These are phyloP conservation scores for Eutrema heterophyllum DNA, from an alignment of 345 rosid species.

Conservation along the genomic window DNA sequence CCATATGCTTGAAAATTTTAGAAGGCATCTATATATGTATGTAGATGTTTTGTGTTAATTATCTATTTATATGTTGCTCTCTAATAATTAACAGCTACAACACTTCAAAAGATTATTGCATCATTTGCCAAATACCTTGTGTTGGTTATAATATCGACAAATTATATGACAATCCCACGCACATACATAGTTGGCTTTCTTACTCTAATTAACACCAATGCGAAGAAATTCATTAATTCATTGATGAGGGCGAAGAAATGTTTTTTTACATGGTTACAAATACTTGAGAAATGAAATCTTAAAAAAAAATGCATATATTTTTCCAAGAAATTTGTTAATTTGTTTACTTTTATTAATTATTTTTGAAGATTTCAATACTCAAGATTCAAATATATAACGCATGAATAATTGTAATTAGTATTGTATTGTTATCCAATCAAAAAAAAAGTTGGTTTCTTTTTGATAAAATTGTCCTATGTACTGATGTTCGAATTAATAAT, in stretches of 20 bases:
- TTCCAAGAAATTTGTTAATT: background rate
- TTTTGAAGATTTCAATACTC: too few species aligned
- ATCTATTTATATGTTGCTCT: background rate
- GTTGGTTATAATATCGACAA: background rate
- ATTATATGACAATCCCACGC: background rate
- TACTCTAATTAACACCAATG: background rate
- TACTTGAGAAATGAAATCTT: background rate
- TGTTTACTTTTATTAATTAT: background rate
- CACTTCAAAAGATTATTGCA: background rate
- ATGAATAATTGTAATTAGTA: background rate
- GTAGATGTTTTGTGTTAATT: background rate
- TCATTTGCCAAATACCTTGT: background rate
- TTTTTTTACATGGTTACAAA: background rate
- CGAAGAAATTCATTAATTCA: background rate
- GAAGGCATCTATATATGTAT: background rate
- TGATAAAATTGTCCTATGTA: background rate
- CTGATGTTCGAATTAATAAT: background rate
- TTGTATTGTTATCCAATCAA: background rate
- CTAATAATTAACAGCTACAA: background rate
- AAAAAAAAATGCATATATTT: background rate
- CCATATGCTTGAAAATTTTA: background rate
- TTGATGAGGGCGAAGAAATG: background rate
- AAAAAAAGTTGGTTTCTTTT: background rate
- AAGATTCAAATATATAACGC: background rate
- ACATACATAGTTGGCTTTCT: too few species aligned